phyloP scores from a whole-genome alignment of 495 filamentous ascomycete species.

The Thermochaetoides thermophila region DNA sequence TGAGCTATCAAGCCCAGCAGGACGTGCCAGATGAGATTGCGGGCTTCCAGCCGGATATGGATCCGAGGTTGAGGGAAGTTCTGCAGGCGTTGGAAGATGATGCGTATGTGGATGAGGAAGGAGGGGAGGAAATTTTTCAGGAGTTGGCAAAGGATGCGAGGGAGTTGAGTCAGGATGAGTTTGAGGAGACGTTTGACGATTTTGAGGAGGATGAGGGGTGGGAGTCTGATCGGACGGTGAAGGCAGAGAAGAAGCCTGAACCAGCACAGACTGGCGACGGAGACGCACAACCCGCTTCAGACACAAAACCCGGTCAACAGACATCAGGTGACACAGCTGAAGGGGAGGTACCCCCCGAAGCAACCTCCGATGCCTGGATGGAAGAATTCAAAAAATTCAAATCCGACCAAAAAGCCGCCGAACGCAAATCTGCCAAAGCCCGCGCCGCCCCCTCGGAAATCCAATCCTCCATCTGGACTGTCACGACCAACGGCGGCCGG shows the following conservation, averaged over 20 bases:
- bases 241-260: constrained; percentile 44
- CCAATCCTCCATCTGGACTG: constrained; percentile 66
- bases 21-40: constrained; percentile 78
- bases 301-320: background rate
- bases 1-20: constrained; percentile 86
- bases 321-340: constrained; percentile 23
- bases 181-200: constrained; percentile 41
- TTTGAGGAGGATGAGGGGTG: constrained; percentile 58
- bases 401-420: constrained; percentile 43
- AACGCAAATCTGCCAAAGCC: constrained; percentile 21
- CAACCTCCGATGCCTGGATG: constrained; percentile 57
- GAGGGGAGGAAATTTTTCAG: constrained; percentile 60
- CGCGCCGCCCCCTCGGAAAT: constrained; percentile 40
- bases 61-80: constrained; percentile 80
- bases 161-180: constrained; percentile 36
- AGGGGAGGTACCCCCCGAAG: constrained; percentile 25
- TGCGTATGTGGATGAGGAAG: constrained; percentile 78
- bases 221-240: constrained; percentile 89
- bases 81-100: constrained; percentile 94
- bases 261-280: too few relatives aligned
- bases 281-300: too few relatives aligned
- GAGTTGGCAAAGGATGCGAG: constrained; percentile 58
- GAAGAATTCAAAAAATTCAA: constrained; percentile 83
- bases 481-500: constrained; percentile 55
- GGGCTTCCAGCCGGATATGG: constrained; percentile 97